phyloP scores from a whole-genome alignment of 2,329 filamentous ascomycete species.

The Xylaria multiplex region DNA sequence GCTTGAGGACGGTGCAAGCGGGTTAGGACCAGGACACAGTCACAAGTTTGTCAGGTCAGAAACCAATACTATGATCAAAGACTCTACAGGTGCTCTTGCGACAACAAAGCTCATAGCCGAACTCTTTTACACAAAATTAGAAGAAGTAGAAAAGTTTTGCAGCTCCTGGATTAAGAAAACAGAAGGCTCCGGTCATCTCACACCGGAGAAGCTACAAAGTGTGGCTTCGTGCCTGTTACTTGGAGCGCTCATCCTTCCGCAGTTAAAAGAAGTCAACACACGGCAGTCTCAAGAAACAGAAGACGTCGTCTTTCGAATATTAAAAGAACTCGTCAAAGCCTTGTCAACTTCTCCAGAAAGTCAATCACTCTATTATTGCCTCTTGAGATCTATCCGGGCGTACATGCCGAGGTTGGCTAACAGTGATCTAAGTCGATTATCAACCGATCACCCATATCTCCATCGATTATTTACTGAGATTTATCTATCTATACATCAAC shows the following conservation, averaged over 20 bases:
- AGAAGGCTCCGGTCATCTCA: slow-evolving; percentile 61
- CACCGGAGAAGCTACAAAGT: slow-evolving; percentile 63
- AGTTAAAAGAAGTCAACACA: slow-evolving; percentile 59
- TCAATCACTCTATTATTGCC: slow-evolving; percentile 57
- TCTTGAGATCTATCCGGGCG: slow-evolving; percentile 57
- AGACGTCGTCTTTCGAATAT: slow-evolving; percentile 53
- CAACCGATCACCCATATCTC: slow-evolving; percentile 54
- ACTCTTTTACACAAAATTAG: slow-evolving; percentile 63
- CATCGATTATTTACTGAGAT: slow-evolving; percentile 57
- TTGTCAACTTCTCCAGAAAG: slow-evolving; percentile 58
- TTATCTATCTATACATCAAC: slow-evolving; percentile 49
- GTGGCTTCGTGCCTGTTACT: slow-evolving; percentile 60
- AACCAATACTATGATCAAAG: slow-evolving; percentile 42
- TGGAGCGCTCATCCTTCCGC: slow-evolving; percentile 58
- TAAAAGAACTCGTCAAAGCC: slow-evolving; percentile 54
- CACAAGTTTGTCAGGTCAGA: slow-evolving; percentile 18
- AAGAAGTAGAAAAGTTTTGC: slow-evolving; percentile 59
- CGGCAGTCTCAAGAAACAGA: slow-evolving; percentile 62
- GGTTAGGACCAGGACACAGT: slow-evolving; percentile 22
- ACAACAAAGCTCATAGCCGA: slow-evolving; percentile 64
- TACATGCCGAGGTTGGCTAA: slow-evolving; percentile 59
- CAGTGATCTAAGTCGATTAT: slow-evolving; percentile 52
- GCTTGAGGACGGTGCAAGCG: slow-evolving; percentile 52
- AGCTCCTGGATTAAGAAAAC: slow-evolving; percentile 58
- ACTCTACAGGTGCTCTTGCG: slow-evolving; percentile 54